Conservation (phyloP, 768 basidiomycete species). For the Amyloporia xantha region DNA sequence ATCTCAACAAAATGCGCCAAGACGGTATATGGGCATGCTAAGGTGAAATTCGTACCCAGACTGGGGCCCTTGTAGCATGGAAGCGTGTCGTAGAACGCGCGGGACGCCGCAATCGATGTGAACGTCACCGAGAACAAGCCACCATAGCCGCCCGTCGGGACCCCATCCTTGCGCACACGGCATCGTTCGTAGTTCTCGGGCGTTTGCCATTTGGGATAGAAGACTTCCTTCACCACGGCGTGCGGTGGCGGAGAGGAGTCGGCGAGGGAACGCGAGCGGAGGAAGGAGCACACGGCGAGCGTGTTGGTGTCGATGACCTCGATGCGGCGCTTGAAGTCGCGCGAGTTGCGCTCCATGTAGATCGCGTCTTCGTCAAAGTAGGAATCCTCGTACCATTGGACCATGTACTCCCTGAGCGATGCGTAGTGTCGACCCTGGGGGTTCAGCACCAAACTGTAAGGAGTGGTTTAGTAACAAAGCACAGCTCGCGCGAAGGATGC, state of each 20-base stretch:
- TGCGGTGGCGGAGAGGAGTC: constrained; percentile 17
- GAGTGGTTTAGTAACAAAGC: not conserved
- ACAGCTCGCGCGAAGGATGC: not conserved
- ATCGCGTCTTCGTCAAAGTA: constrained; percentile 92
- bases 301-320: constrained; percentile 75
- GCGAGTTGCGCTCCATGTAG: constrained; percentile 97
- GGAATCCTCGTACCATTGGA: constrained; percentile 64
- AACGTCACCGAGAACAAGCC: constrained; percentile 88
- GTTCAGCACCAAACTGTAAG: constrained; percentile 78
- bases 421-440: constrained; percentile 67
- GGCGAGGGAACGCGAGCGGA: constrained; percentile 51
- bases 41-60: constrained; percentile 92
- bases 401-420: constrained; percentile 54
- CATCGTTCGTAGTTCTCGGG: constrained; percentile 65
- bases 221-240: constrained; percentile 72
- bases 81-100: constrained; percentile 80
- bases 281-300: constrained; percentile 73
- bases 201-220: constrained; percentile 83
- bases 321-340: constrained; percentile 78
- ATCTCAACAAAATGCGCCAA: constrained; percentile 87
- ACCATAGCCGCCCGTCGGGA: constrained; percentile 52
- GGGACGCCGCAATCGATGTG: constrained; percentile 55
- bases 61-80: constrained; percentile 85
- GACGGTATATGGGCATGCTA: constrained; percentile 90
- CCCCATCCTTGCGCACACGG: constrained; percentile 35